Evolutionary conservation across 208 protist genomes (phyloP).

Genomic region (Leishmania turanica): DNA sequence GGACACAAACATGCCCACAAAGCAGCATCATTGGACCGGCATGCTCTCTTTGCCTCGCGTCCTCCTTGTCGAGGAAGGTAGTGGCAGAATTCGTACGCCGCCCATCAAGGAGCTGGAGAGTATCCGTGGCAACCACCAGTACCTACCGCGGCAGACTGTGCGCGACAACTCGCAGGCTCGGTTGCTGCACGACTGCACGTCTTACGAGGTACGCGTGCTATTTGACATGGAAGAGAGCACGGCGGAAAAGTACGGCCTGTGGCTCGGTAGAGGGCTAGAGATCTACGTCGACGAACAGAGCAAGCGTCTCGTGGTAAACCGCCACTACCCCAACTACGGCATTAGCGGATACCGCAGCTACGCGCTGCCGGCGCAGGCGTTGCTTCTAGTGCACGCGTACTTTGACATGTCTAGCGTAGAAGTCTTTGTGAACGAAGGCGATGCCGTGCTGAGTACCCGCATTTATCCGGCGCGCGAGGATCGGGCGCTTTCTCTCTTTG

Average conservation of each 20-base stretch:
- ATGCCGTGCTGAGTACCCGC: slow-evolving; percentile 41
- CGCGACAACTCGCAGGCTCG: slow-evolving; percentile 32
- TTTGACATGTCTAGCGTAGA: slow-evolving; percentile 62
- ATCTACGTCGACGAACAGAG: slow-evolving; percentile 51
- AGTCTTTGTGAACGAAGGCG: slow-evolving; percentile 65
- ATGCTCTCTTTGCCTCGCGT: slow-evolving; percentile 53
- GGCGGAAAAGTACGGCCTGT: slow-evolving; percentile 64
- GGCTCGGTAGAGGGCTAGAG: slow-evolving; percentile 53
- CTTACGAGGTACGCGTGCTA: slow-evolving; percentile 44
- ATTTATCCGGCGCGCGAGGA: slow-evolving; percentile 51
- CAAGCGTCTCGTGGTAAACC: slow-evolving; percentile 45
- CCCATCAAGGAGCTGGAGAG: slow-evolving; percentile 45
- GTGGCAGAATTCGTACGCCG: slow-evolving; percentile 31
- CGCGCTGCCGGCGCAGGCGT: slow-evolving; percentile 26
- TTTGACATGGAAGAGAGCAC: slow-evolving; percentile 43
- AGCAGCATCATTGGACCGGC: slow-evolving; percentile 49
- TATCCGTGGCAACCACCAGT: slow-evolving; percentile 40
- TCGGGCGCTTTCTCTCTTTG: slow-evolving; percentile 38
- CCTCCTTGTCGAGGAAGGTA: slow-evolving; percentile 38
- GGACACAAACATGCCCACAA: slow-evolving; percentile 58
- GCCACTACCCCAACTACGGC: slow-evolving; percentile 53
- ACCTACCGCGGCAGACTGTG: slow-evolving; percentile 32
- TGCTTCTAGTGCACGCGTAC: slow-evolving; percentile 44
- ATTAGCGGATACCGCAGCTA: slow-evolving; percentile 67
- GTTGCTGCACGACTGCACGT: slow-evolving; percentile 39